Conservation (phyloP, 2,329 filamentous ascomycete genomes). For the Cladosporium colombiae region DNA sequence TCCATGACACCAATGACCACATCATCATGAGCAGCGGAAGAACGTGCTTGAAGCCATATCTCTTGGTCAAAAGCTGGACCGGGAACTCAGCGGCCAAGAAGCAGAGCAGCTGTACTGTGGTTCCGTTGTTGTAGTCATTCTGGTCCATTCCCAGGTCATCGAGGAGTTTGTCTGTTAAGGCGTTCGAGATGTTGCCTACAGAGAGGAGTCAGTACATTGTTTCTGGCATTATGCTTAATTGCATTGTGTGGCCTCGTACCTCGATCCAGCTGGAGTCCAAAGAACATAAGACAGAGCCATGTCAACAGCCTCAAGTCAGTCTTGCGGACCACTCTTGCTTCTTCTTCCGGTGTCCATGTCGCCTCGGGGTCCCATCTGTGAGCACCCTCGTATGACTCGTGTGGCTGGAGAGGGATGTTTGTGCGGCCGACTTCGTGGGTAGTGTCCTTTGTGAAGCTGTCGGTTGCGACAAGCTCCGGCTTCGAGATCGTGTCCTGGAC, state of each 20-base stretch:
- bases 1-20: conserved; percentile 47
- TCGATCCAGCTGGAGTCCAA: conserved; percentile 54
- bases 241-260: conserved; percentile 32
- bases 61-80: conserved; percentile 46
- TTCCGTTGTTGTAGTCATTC: conserved; percentile 51
- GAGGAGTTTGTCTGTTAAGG: conserved; percentile 35
- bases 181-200: conserved; percentile 43
- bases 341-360: conserved; percentile 59
- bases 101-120: conserved; percentile 70
- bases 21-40: conserved; percentile 45
- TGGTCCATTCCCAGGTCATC: conserved; percentile 50
- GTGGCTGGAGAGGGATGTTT: conserved; percentile 36
- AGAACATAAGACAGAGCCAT: conserved; percentile 58
- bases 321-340: conserved; percentile 39
- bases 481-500: conserved; percentile 4
- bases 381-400: conserved; percentile 58
- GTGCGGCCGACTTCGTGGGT: conserved; percentile 11
- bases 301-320: conserved; percentile 54
- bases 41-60: conserved; percentile 47
- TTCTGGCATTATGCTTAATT: neutral
- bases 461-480: conserved; percentile 6
- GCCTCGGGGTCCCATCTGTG: conserved; percentile 61
- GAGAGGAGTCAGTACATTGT: neutral
- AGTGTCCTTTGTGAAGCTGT: conserved; percentile 1
- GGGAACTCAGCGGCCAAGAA: conserved; percentile 62